phyloP scores from a whole-genome alignment of 139 green algal species.

The Trebouxia sp. region DNA sequence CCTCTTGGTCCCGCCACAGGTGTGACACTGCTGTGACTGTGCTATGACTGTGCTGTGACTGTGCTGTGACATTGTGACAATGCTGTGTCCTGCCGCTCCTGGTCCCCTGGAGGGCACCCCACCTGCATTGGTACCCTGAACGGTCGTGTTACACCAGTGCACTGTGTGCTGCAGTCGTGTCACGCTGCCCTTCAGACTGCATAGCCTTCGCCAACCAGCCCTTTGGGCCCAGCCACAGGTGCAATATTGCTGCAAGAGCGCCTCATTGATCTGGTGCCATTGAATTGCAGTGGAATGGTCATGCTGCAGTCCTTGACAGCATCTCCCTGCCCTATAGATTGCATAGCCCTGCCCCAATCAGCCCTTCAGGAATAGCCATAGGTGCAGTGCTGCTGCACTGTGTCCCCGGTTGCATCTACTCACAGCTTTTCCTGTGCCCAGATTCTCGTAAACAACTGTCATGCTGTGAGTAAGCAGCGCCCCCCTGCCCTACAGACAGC shows the following conservation, averaged over 20 bases:
- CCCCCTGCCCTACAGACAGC: too few species aligned
- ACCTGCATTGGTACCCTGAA: slow-evolving; percentile 6
- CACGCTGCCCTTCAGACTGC: slow-evolving; percentile 26
- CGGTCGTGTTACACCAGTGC: slow-evolving; percentile 8
- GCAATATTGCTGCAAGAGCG: too few species aligned
- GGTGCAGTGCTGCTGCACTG: neutral
- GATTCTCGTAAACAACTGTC: neutral
- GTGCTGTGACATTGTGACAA: neutral
- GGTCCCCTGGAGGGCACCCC: neutral
- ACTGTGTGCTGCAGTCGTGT: neutral
- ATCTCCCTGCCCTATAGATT: too few species aligned
- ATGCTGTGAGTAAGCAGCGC: neutral
- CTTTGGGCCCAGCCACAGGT: neutral
- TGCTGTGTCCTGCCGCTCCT: neutral
- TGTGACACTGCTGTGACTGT: too few species aligned
- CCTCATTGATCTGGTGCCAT: too few species aligned
- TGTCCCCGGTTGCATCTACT: neutral
- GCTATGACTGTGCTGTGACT: too few species aligned
- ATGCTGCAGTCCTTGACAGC: too few species aligned
- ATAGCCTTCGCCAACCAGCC: neutral
- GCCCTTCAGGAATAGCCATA: neutral
- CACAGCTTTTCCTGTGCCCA: neutral
- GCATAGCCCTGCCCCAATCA: too few species aligned
- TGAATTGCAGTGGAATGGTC: neutral
- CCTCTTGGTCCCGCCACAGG: neutral